Evolutionary conservation across 2,329 filamentous ascomycete species (phyloP), one percentile per base, ranked within the genome.

Genomic region (Sporothrix luriei): DNA sequence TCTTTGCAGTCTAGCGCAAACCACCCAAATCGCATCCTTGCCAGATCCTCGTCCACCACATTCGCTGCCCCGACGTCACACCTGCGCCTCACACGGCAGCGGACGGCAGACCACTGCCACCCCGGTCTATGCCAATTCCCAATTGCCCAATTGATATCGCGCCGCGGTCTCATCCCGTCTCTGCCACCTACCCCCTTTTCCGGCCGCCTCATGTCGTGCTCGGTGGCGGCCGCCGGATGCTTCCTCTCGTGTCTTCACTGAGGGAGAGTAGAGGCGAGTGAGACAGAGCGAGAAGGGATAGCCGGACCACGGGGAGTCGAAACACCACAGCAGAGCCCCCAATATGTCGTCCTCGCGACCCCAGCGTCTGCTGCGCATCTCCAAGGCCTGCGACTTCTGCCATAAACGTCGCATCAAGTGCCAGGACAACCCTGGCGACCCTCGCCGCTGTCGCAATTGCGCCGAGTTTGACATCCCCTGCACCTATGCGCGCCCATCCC

Each of bases 391-490:
- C 68, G 73, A 74, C 70, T 74, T 73, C 40, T 74, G 73, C 66
- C 73, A 74, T 54, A 74, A 74, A 54, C 73, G 73, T 14, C 72
- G 73, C 68, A 74, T 74, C 62, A 74, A 74, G 33, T 74, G 73
- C 70, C 73, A 73, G 62, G 62, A 70, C 55, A 70, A 64, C 38
- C 64, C 67, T 13, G 59, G 61, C 38, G 66, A 66, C 5, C 43
- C 64, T 26, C 49, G 66, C 43, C 69, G 73, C 10, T 74, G 73
- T 57, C 72, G 71, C 62, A 74, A 74, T 69, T 74, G 73, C 48
- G 57, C 70, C 65, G 73, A 74, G 52, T 74, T 74, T 55, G 73
- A 72, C 51, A 73, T 74, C 10, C 38, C 69, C 19, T 74, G 73
- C 70, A 73, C 72, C 5, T 74, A 73, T 69, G 68, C 70, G 11